Conservation (phyloP, 192 early-diverging fungal genomes). For the Backusella parvicylindrica region DNA sequence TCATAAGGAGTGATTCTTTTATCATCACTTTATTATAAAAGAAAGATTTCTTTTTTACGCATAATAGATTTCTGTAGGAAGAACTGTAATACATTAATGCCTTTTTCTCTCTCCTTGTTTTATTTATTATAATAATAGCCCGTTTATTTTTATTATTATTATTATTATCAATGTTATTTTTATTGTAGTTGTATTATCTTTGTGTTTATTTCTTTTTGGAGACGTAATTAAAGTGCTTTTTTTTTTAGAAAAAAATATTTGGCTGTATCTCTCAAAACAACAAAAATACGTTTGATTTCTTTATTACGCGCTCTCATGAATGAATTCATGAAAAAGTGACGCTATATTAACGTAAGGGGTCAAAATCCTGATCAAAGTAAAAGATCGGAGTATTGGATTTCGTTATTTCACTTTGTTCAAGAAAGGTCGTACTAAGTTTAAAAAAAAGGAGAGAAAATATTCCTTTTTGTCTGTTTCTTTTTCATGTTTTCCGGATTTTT, state of each 20-base stretch:
- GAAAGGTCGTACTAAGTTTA: background rate
- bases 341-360: background rate
- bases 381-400: background rate
- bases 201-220: background rate
- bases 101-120: background rate
- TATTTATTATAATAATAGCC: background rate
- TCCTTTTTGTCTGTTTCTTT: background rate
- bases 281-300: background rate
- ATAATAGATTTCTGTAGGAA: constrained; percentile 2
- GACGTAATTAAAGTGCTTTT: background rate
- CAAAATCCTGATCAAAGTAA: background rate
- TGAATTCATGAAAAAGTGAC: background rate
- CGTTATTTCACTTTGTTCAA: background rate
- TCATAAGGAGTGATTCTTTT: background rate
- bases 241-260: background rate
- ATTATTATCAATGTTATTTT: background rate
- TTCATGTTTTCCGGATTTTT: background rate
- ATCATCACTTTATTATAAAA: background rate
- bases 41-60: background rate
- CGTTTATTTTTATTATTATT: background rate
- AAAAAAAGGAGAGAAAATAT: constrained; percentile 1
- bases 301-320: background rate
- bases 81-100: background rate
- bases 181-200: background rate
- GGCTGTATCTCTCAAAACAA: background rate